Percentiles rank a stretch among this genome's conserved stretches.
Conservation (phyloP, 192 early-diverging fungal species). For the Lobosporangium transversale region DNA sequence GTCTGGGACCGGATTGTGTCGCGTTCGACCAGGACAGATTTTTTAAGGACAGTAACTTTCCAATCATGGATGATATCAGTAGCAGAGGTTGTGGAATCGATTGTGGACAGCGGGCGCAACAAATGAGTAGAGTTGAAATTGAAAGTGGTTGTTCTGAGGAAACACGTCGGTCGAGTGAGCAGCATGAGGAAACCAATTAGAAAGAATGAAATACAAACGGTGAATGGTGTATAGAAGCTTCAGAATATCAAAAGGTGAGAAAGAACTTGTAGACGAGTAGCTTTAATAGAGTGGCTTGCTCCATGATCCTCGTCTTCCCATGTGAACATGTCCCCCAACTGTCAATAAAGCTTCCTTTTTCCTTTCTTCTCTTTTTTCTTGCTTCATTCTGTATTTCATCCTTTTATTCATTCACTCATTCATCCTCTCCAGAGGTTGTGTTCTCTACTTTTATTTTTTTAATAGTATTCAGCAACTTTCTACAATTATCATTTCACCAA, state of each 20-base stretch:
- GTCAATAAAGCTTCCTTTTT: conserved; percentile 4
- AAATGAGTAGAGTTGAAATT: background rate
- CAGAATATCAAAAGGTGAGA: too few species aligned
- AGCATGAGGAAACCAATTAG: background rate
- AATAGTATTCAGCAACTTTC: background rate
- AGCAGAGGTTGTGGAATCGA: conserved; percentile 11
- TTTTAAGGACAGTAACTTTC: conserved; percentile 29
- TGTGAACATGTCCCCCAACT: conserved; percentile 1
- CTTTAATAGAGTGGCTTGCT: too few species aligned
- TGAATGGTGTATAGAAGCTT: too few species aligned
- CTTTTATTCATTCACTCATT: background rate
- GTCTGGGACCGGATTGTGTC: conserved; percentile 40
- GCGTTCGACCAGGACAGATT: conserved; percentile 33
- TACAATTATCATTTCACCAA: too few species aligned
- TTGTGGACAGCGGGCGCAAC: conserved; percentile 7
- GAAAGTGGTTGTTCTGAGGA: background rate
- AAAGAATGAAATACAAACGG: too few species aligned
- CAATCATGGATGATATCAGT: conserved; percentile 33
- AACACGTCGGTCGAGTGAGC: conserved; percentile 5
- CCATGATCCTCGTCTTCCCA: too few species aligned
- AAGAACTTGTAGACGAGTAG: too few species aligned
- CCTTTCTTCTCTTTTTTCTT: background rate
- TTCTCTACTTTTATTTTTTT: background rate
- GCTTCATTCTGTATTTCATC: background rate
- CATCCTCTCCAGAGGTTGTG: too few species aligned